Conservation (phyloP, 768 basidiomycete genomes). For the Kwoniella mangroviensis region DNA sequence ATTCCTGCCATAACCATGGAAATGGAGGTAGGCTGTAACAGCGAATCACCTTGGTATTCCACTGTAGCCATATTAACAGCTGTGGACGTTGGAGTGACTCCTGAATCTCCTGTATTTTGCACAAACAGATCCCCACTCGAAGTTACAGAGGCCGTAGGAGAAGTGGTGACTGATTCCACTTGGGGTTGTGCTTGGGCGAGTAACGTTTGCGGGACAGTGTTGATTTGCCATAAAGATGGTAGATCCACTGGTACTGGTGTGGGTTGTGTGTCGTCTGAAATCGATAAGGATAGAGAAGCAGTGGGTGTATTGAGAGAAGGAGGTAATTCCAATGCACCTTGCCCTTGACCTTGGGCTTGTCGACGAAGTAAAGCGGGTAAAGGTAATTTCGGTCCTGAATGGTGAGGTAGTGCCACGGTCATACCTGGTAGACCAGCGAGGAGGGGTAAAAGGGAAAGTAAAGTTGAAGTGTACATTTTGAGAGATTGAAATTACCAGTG, state of each 20-base stretch:
- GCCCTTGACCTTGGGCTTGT: background rate
- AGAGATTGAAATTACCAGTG: background rate
- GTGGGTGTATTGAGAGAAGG: slow-evolving; percentile 12
- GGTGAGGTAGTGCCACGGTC: background rate
- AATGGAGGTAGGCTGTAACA: background rate
- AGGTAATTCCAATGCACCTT: slow-evolving; percentile 9
- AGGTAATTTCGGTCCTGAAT: background rate
- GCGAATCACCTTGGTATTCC: slow-evolving; percentile 3
- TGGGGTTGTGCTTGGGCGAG: slow-evolving; percentile 4
- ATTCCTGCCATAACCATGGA: background rate
- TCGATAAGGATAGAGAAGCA: background rate
- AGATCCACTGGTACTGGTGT: background rate
- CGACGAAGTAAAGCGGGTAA: slow-evolving; percentile 16
- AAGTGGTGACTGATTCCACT: background rate
- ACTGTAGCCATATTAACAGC: background rate
- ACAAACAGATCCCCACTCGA: background rate
- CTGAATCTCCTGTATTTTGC: background rate
- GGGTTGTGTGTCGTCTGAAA: background rate
- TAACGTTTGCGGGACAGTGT: slow-evolving; percentile 1
- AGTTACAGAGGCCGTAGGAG: background rate
- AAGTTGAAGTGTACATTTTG: slow-evolving; percentile 19
- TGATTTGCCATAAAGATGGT: slow-evolving; percentile 6
- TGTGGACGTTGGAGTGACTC: background rate
- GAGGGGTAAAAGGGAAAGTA: slow-evolving; percentile 21
- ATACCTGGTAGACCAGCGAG: no score